These are phyloP conservation scores for Dioscorea dumetorum DNA, from an alignment of 106 monocot genomes.

Conservation along the genomic window DNA sequence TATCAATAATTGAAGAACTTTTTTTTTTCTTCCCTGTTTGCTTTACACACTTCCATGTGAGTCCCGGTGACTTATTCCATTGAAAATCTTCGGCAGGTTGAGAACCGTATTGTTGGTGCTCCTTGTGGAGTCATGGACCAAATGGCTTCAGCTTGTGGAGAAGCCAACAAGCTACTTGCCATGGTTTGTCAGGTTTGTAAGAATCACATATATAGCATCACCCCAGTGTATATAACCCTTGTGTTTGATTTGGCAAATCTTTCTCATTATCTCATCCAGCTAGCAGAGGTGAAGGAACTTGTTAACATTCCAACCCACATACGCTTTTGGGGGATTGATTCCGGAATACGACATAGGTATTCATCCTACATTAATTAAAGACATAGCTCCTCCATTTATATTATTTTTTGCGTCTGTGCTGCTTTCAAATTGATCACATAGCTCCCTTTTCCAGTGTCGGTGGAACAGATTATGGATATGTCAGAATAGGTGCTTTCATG, in stretches of 20 bases:
- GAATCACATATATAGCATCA: neutral
- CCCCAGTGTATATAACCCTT: neutral
- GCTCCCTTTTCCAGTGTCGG: slow-evolving; percentile 56
- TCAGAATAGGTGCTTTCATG: slow-evolving; percentile 96
- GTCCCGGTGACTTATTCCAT: neutral
- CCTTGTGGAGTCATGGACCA: slow-evolving; percentile 99
- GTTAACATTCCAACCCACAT: slow-evolving; percentile 84
- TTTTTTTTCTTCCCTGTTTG: neutral
- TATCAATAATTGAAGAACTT: too few species aligned
- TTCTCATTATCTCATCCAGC: slow-evolving; percentile 37
- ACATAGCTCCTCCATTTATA: too few species aligned
- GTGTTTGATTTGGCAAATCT: neutral
- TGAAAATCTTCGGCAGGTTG: slow-evolving; percentile 50
- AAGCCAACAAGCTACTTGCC: slow-evolving; percentile 97
- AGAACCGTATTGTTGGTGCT: slow-evolving; percentile 93
- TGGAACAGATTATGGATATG: slow-evolving; percentile 97
- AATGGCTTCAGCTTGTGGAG: slow-evolving; percentile 98
- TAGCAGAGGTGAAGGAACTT: slow-evolving; percentile 89
- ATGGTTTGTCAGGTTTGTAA: slow-evolving; percentile 92
- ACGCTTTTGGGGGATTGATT: slow-evolving; percentile 98
- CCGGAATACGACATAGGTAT: slow-evolving; percentile 96
- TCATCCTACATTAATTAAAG: too few species aligned
- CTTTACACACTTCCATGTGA: neutral
- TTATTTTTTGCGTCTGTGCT: too few species aligned
- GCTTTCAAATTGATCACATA: neutral